Base-by-base conservation (phyloP, 805 yeast species). In the Clavispora vitiphila region DNA sequence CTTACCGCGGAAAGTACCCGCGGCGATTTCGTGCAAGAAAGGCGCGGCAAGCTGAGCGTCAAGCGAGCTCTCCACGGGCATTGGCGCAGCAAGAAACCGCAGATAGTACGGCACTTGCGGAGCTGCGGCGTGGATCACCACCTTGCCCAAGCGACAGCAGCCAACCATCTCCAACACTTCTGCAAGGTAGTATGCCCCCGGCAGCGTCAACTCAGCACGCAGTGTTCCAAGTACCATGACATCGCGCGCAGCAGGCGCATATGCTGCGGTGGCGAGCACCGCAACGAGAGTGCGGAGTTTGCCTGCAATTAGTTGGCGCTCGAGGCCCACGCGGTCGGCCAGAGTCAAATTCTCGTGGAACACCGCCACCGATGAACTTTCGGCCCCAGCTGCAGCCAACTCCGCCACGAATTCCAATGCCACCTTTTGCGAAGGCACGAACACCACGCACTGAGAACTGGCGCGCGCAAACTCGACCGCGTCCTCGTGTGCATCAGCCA, bases 21-120 rank as follows among this genome's bases (percentile, higher is more conserved):
- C 75, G 27, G 85, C 76, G n/a, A 89, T 81, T 51, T 87, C 98
- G 35, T 78, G 76, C 32, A 86, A 60, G 26, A 91, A 72, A 0
- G 77, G 71, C 57, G 93, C 97, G 44, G 77, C 81, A 11, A 89
- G 49, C 41, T 65, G 63, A 14, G 67, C 61, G 42, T 74, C 75
- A 48, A 89, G 56, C 51, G 73, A 77, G 62, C 96, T 87, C 60
- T 95, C 99, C 21, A 88, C 67, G 0, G 98, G 97, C 10, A 88
- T 58, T 0, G 96, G 77, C 46, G 84, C 87, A 12, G 66, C 71
- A 39, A 93, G 56, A 56, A 90, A 86, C 53, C 81, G 80, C 40
- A 72, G 76, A 59, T 85, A 88, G 55, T 84, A 90, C 1, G 71
- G 75, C 20, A 76, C 64, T 50, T 74, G 79, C 2, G 78, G 55